phyloP scores from a whole-genome alignment of 2,329 filamentous ascomycete genomes.

The Stachybotrys echinatus region DNA sequence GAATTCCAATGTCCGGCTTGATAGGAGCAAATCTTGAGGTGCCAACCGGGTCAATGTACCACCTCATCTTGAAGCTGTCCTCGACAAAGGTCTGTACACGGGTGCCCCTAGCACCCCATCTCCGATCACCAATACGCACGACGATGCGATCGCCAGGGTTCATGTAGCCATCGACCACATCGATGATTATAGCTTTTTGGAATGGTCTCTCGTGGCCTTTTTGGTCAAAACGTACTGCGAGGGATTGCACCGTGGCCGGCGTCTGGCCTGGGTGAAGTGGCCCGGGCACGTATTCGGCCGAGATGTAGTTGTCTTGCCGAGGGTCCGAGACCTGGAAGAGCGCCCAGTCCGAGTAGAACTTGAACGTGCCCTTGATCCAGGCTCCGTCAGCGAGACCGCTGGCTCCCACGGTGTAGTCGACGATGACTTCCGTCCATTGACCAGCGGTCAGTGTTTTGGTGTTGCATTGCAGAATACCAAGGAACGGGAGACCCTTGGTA shows the following conservation, averaged over 20 bases:
- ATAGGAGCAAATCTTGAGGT: constrained; percentile 27
- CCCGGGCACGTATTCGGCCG: constrained; percentile 22
- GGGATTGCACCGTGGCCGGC: constrained; percentile 24
- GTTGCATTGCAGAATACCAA: constrained; percentile 18
- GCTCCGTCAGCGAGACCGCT: constrained; percentile 17
- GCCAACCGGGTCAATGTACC: constrained; percentile 30
- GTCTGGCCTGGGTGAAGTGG: constrained; percentile 20
- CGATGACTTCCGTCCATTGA: constrained; percentile 21
- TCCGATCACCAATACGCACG: constrained; percentile 24
- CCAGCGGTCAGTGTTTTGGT: constrained; percentile 15
- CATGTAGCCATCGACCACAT: constrained; percentile 28
- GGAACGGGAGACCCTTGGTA: constrained; percentile 21
- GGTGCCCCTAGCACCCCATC: constrained; percentile 23
- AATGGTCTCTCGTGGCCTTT: constrained; percentile 31
- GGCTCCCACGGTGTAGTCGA: constrained; percentile 19
- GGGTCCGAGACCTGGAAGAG: constrained; percentile 26
- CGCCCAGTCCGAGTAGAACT: constrained; percentile 31
- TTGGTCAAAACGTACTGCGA: constrained; percentile 28
- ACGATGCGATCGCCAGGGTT: constrained; percentile 28
- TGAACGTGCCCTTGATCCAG: constrained; percentile 32
- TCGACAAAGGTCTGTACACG: constrained; percentile 29
- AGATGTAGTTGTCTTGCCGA: constrained; percentile 23
- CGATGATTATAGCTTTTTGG: constrained; percentile 30
- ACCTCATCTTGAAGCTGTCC: constrained; percentile 24
- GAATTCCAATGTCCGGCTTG: constrained; percentile 22